Base-by-base conservation (phyloP, 116 monocot species). In the Zostera marina region DNA sequence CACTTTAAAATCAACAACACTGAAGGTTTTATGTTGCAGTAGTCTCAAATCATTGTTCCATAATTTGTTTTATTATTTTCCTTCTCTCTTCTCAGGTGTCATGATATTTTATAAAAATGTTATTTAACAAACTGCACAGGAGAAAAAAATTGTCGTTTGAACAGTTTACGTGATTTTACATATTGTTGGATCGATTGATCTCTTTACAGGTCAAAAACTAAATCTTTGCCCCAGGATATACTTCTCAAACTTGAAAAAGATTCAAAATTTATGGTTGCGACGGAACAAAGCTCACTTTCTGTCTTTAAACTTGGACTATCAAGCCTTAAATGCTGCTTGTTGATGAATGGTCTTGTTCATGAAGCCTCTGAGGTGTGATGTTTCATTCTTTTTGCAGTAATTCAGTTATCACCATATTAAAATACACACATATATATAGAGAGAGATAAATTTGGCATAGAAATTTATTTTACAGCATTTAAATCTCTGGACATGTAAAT, bases 341-440 rank as follows among this genome's bases (percentile, higher is more conserved):
- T 96, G 58, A 88, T 96, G 89, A 96, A 96, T 80, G 96, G 96
- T 3, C 85, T 96, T 72, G 80, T 96, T 22, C 63, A 74, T 40
- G 82, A 85, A 25, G 53, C 88, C 23, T 77, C 41, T 61, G 82
- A 96, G 82, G 89, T 96, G 59, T 69, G 58, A 9, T n/a, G n/a
- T n/a, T n/a, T n/a, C n/a, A n/a, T n/a, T n/a, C n/a, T n/a, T 51
- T 9, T 51, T 17, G 9, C 49, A 51, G 17, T 3, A 51, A 51
- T 19, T 15, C 3, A 20, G 2, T 3, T 51, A 51, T 20, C 8
- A 51, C 20, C 20, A 21, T 51, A 51, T 16, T 21, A 51, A 49
- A 17, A 51, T 12, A 51, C 16, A 19, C 49, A 51, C 8, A 51
- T 16, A 51, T 19, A 51, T 3, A 17, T 51, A 17, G 16, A 8